Evolutionary conservation across 2,329 filamentous ascomycete genomes (phyloP), one percentile per base, ranked within the genome.

Genomic region (Pseudogymnoascus sp.): DNA sequence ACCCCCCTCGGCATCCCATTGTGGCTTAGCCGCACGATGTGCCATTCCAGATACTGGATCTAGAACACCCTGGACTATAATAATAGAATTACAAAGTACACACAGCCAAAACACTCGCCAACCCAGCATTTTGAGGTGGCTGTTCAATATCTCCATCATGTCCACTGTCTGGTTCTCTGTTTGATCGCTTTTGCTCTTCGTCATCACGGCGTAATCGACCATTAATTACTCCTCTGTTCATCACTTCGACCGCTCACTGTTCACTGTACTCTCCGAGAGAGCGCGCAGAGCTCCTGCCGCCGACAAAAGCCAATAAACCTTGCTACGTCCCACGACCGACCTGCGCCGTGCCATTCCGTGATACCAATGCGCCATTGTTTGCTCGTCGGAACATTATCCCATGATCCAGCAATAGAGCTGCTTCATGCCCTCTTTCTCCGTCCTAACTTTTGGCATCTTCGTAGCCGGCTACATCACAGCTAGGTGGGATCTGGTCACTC

Each of bases 401-500:
- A 67, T 64, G 55, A 33, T 42, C 62, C 64, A 69, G 67, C 65
- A 62, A 67, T 69, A 71, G 69, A 61, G 64, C 64, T 67, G 67
- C 71, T 73, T 73, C 67, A 97, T 97, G 93, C 92, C 97, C 91
- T 91, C 92, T 73, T 97, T 97, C 81, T 97, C 93, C 67, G 82
- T 93, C 76, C 85, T 97, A 77, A 96, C 92, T 73, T 87, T 96
- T 79, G 92, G 90, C 79, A 97, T 99, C 81, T 99, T 99, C 82
- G 89, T 97, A 83, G 93, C 94, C 80, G 94, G 94, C 77, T 99
- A 99, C 83, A 97, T 93, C 76, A 99, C 94, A 79, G 94, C 94
- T 74, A 90, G 94, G 82, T 99, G 94, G 92, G 94, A 97, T 79
- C 87, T 99, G 66, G 92, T 97, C 69, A 97, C 93, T 70, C 88